Evolutionary conservation across 352 stramenopile genomes (phyloP).

Genomic region (Saprolegnia diclina): DNA sequence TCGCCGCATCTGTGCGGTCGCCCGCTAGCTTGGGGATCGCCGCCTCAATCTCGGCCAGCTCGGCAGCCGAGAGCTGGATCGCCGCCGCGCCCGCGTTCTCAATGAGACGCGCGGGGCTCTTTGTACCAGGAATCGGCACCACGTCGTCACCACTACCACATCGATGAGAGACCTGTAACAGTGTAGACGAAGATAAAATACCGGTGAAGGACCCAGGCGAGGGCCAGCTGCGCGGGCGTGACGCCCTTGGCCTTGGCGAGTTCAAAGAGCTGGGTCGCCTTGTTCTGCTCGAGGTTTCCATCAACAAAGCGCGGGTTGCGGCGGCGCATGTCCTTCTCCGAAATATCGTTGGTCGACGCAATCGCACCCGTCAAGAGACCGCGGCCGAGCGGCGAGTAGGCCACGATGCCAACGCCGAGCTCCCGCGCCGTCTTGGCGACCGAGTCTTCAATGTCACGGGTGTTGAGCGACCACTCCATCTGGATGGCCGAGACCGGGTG

Average conservation of each 20-base stretch:
- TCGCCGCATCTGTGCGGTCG: background rate
- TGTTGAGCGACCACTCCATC: conserved; percentile 29
- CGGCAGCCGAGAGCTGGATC: background rate
- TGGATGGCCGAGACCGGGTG: conserved; percentile 32
- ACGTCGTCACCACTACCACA: conserved; percentile 28
- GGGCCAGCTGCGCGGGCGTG: conserved; percentile 32
- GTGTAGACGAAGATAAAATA: background rate
- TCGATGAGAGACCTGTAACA: too few species aligned
- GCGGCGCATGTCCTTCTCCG: conserved; percentile 13
- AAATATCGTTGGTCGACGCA: conserved; percentile 16
- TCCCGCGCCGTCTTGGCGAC: conserved; percentile 26
- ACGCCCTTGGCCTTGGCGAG: conserved; percentile 27
- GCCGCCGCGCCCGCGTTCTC: conserved; percentile 27
- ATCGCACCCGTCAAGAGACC: conserved; percentile 24
- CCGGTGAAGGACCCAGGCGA: conserved; percentile 33
- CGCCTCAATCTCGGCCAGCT: background rate
- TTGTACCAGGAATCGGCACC: conserved; percentile 34
- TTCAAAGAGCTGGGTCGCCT: conserved; percentile 18
- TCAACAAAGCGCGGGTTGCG: conserved; percentile 6
- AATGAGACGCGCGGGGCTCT: conserved; percentile 20
- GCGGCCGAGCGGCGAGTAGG: conserved; percentile 26
- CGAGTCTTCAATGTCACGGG: conserved; percentile 24
- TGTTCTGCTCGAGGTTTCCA: conserved; percentile 8
- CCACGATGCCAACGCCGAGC: conserved; percentile 29
- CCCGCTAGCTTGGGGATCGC: background rate